phyloP scores from a whole-genome alignment of 257 asterid genomes.

The Haberlea rhodopensis region DNA sequence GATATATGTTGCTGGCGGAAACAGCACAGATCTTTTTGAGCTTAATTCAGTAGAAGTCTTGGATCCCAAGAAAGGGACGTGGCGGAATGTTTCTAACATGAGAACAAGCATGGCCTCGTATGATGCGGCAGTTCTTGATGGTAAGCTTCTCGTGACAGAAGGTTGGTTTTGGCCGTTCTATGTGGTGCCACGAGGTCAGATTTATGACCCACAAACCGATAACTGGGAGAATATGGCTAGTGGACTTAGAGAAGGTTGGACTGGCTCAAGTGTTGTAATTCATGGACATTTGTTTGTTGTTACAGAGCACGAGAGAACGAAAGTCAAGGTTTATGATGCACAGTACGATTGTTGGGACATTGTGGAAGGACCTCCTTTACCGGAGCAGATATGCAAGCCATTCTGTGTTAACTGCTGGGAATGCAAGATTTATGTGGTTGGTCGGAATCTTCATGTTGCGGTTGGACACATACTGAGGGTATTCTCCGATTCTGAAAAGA shows the following conservation, averaged over 20 bases:
- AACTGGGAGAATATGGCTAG: slow-evolving; percentile 80
- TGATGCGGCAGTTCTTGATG: slow-evolving; percentile 84
- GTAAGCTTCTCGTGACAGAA: slow-evolving; percentile 85
- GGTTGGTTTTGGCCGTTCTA: slow-evolving; percentile 99
- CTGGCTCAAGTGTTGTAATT: slow-evolving; percentile 87
- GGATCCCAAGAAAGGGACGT: slow-evolving; percentile 59
- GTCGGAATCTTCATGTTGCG: slow-evolving; percentile 83
- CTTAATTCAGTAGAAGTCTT: slow-evolving; percentile 74
- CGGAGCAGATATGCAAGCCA: slow-evolving; percentile 88
- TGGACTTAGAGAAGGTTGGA: slow-evolving; percentile 95
- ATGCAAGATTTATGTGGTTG: slow-evolving; percentile 65
- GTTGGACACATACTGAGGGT: slow-evolving; percentile 55
- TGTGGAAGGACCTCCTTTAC: slow-evolving; percentile 77
- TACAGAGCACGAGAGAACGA: slow-evolving; percentile 87
- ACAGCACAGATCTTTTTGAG: slow-evolving; percentile 68
- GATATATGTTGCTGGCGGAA: slow-evolving; percentile 93
- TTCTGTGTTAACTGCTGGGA: slow-evolving; percentile 68
- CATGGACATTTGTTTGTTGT: slow-evolving; percentile 70
- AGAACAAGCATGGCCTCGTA: slow-evolving; percentile 71
- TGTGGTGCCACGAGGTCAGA: slow-evolving; percentile 83
- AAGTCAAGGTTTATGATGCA: slow-evolving; percentile 75
- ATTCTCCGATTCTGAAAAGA: slow-evolving; percentile 26
- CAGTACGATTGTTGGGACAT: slow-evolving; percentile 74
- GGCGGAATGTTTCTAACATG: slow-evolving; percentile 73
- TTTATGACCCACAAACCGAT: slow-evolving; percentile 69